phyloP scores from a whole-genome alignment of 2,329 filamentous ascomycete genomes.

The Akanthomyces muscarius region DNA sequence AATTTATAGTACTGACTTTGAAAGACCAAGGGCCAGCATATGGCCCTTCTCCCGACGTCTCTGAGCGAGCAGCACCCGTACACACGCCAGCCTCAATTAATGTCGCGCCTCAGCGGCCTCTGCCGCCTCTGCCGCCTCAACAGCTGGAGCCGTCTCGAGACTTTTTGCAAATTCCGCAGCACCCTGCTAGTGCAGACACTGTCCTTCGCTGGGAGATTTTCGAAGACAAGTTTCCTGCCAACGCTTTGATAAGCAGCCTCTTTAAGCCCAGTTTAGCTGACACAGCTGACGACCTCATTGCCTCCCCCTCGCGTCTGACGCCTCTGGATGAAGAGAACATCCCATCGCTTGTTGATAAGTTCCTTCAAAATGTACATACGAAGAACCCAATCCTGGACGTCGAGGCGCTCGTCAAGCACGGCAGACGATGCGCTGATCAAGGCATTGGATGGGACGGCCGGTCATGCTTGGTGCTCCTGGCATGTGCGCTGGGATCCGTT shows the following conservation, averaged over 20 bases:
- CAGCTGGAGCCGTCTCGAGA: conserved; percentile 20
- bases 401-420: conserved; percentile 22
- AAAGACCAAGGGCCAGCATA: background rate
- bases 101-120: background rate
- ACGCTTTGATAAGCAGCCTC: conserved; percentile 20
- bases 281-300: conserved; percentile 10
- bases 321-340: conserved; percentile 24
- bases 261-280: conserved; percentile 17
- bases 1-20: background rate
- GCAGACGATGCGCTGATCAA: conserved; percentile 22
- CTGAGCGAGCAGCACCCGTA: background rate
- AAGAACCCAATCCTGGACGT: conserved; percentile 27
- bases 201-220: conserved; percentile 22
- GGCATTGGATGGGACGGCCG: conserved; percentile 26
- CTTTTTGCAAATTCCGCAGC: conserved; percentile 23
- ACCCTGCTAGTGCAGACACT: conserved; percentile 21
- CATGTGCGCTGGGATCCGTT: conserved; percentile 23
- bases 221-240: conserved; percentile 19
- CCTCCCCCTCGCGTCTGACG: conserved; percentile 12
- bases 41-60: background rate
- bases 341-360: conserved; percentile 23
- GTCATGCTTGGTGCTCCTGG: conserved; percentile 25
- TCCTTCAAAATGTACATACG: conserved; percentile 25
- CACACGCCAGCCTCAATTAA: background rate
- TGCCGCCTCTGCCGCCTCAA: background rate